Evolutionary conservation across 345 rosid genomes (phyloP).

Genomic region (Punica granatum): DNA sequence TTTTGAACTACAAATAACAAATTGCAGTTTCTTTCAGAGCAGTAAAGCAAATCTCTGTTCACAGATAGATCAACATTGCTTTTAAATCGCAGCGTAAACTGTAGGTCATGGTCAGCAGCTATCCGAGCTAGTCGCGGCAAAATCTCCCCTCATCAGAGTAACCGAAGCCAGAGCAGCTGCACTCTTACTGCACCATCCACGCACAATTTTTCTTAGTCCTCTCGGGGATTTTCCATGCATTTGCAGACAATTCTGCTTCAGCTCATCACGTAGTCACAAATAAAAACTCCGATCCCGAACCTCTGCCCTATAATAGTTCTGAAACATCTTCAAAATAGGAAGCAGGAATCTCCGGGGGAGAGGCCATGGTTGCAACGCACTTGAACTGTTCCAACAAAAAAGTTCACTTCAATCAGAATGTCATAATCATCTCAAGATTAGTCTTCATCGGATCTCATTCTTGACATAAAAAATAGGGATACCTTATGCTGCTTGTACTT

Average conservation of each 20-base stretch:
- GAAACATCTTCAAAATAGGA: slow-evolving; percentile 24
- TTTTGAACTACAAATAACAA: not conserved
- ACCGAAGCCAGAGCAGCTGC: not conserved
- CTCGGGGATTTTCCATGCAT: not conserved
- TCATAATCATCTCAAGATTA: not conserved
- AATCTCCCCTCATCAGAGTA: not conserved
- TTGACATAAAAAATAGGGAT: not conserved
- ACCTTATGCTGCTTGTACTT: slow-evolving; percentile 63
- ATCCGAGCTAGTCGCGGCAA: not conserved
- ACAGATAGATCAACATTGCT: not conserved
- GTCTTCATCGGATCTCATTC: not conserved
- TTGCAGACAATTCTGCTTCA: not conserved
- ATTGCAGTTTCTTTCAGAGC: not conserved
- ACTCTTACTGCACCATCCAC: not conserved
- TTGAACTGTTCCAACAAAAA: slow-evolving; percentile 35
- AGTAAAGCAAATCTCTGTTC: not conserved
- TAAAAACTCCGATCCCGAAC: too few relatives aligned
- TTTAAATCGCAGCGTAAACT: not conserved
- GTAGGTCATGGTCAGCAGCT: not conserved
- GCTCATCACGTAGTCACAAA: not conserved
- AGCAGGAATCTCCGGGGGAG: slow-evolving; percentile 34
- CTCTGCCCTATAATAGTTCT: not conserved
- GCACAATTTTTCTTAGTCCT: not conserved
- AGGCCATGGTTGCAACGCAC: slow-evolving; percentile 34
- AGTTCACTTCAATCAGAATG: not conserved